Base-by-base conservation (phyloP, 2,329 filamentous ascomycete genomes). In the Domatiomyces globalis region DNA sequence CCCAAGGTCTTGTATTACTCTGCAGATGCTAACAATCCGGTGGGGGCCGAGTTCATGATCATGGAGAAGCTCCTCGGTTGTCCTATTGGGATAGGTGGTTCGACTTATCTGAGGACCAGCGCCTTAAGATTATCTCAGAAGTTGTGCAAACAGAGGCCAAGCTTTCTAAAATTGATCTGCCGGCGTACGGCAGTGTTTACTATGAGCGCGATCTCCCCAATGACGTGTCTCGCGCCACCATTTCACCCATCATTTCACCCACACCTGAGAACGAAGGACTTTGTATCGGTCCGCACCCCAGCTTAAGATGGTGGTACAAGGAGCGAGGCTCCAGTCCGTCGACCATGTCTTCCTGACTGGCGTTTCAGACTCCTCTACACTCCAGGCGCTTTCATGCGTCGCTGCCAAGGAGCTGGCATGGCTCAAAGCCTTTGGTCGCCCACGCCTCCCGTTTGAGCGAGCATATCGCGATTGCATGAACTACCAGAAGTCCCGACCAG, bases 11-110 rank as follows among this genome's bases (percentile, higher is more conserved):
- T 63, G 48, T 52, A 54, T n/a, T 70, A 68, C 55, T 67, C 63
- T 2, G 33, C 63, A 25, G 62, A 63, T 18, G 48, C 51, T 2
- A 56, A 39, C 2, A 71, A 71, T 56, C 54, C 66, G 5, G 63
- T 67, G 47, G 63, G 66, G 0, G 62, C 65, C 1, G 67, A 69
- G 57, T 70, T 66, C 29, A 58, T 71, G n/a, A 58, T 71, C 6
- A 63, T 71, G 54, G 67, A 68, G 52, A 62, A 63, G n/a, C 46
- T 68, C 12, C 49, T 56, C 1, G 69, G 69, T 12, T 56, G 20
- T 7, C 60, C 62, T 8, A 51, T 68, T n/a, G 64, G 63, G 27
- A 64, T 27, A 55, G 58, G n/a, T 69, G 65, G 66, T 66, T 61
- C 54, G 12, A 39, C 15, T 15, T 39, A 15, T 15, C 33, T 39